phyloP scores from a whole-genome alignment of 2,329 filamentous ascomycete genomes.

The Fusarium solani-melongenae region DNA sequence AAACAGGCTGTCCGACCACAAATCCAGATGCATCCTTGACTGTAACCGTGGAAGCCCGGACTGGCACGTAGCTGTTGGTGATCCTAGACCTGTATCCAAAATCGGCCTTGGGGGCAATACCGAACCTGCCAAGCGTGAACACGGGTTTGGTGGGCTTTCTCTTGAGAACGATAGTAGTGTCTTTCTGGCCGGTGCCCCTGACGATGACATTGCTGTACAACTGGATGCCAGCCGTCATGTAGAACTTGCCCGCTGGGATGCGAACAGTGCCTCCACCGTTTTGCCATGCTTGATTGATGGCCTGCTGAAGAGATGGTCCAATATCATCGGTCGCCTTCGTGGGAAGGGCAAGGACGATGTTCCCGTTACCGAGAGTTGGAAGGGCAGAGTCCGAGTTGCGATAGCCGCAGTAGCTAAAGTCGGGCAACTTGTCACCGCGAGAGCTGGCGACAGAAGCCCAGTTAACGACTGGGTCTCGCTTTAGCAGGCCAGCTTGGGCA shows the following conservation, averaged over 20 bases:
- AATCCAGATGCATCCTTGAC: conserved; percentile 3
- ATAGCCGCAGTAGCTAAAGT: conserved; percentile 27
- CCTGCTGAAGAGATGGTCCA: conserved; percentile 6
- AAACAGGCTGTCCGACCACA: conserved; percentile 5
- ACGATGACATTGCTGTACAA: conserved; percentile 1
- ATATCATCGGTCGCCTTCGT: background rate
- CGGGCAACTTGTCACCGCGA: conserved; percentile 15
- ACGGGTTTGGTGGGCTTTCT: background rate
- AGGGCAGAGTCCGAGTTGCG: conserved; percentile 4
- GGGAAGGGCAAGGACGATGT: background rate
- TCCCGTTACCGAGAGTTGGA: background rate
- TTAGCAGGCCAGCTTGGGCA: background rate
- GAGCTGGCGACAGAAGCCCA: background rate
- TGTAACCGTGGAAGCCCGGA: background rate
- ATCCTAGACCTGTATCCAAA: background rate
- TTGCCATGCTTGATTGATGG: background rate
- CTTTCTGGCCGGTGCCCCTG: background rate
- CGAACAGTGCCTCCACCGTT: conserved; percentile 16
- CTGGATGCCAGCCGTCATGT: conserved; percentile 3
- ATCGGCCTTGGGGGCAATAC: background rate
- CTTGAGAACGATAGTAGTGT: background rate
- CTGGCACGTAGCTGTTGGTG: conserved; percentile 12
- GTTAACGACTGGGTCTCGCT: background rate
- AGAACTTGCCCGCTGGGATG: conserved; percentile 4
- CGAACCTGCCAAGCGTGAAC: conserved; percentile 7